Evolutionary conservation across 345 rosid species (phyloP).

Genomic region (Brassica incana): DNA sequence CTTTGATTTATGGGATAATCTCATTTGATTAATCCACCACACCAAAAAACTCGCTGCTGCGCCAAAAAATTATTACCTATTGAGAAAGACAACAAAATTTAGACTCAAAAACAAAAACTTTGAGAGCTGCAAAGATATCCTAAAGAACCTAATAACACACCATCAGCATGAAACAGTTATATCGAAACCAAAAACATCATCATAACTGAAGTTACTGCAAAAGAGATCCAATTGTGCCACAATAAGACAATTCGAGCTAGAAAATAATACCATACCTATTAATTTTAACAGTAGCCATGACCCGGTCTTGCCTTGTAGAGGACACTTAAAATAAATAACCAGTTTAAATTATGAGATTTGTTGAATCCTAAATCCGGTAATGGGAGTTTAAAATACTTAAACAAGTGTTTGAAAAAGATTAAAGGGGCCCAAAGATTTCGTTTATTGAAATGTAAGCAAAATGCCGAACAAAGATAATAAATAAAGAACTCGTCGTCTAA

Average conservation of each 20-base stretch:
- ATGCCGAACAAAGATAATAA: too few relatives aligned
- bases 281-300: background rate
- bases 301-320: background rate
- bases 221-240: conserved; percentile 22
- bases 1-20: conserved; percentile 69
- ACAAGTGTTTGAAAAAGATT: too few relatives aligned
- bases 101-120: background rate
- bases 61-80: background rate
- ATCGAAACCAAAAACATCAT: conserved; percentile 7
- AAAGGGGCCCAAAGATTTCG: too few relatives aligned
- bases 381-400: too few relatives aligned
- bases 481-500: too few relatives aligned
- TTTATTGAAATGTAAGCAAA: too few relatives aligned
- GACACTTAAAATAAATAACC: background rate
- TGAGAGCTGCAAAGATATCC: background rate
- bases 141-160: background rate
- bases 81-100: conserved; percentile 33
- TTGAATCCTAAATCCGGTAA: too few relatives aligned
- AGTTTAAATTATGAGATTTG: too few relatives aligned
- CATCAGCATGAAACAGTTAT: conserved; percentile 14
- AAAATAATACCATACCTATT: background rate
- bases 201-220: background rate
- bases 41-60: background rate
- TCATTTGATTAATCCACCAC: conserved; percentile 76
- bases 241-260: background rate